A percentile compares a stretch with the other conserved stretches of the same genome.
Conservation (phyloP, 768 basidiomycete species). For the Mycena galopus region DNA sequence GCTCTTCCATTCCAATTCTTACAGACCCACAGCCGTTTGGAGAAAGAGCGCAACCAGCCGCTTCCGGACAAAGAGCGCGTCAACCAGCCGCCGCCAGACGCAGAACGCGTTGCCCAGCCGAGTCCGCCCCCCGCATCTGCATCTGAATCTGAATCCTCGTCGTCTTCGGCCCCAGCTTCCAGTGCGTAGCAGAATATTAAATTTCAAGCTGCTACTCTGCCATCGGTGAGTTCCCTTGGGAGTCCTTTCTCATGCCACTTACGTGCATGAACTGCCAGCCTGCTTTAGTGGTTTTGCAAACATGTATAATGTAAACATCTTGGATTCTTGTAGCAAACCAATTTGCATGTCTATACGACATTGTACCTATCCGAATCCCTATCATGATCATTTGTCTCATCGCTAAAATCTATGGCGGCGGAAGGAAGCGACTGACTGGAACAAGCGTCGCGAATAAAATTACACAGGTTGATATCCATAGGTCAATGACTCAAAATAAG, state of each 20-base stretch:
- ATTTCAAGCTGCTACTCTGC: neutral
- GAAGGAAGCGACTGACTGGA: neutral
- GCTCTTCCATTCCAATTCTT: neutral
- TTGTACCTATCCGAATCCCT: neutral
- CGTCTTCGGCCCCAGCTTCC: neutral
- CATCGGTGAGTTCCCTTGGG: no score
- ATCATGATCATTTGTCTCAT: no score
- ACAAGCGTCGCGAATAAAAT: neutral
- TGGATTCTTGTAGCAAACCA: slow-evolving; percentile 17
- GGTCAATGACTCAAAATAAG: no score
- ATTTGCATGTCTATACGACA: neutral
- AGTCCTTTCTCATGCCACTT: no score
- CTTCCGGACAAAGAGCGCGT: no score
- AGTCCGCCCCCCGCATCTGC: neutral
- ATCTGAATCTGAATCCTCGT: neutral
- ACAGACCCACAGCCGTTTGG: neutral
- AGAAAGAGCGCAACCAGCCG: neutral
- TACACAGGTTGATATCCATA: no score
- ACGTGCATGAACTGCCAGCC: no score
- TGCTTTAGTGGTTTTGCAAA: neutral
- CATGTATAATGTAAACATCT: neutral
- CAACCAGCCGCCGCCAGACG: no score
- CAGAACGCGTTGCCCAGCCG: no score
- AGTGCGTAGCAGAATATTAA: neutral
- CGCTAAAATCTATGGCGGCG: no score